Evolutionary conservation across 768 basidiomycete genomes (phyloP).

Genomic region (Daedalea quercina): DNA sequence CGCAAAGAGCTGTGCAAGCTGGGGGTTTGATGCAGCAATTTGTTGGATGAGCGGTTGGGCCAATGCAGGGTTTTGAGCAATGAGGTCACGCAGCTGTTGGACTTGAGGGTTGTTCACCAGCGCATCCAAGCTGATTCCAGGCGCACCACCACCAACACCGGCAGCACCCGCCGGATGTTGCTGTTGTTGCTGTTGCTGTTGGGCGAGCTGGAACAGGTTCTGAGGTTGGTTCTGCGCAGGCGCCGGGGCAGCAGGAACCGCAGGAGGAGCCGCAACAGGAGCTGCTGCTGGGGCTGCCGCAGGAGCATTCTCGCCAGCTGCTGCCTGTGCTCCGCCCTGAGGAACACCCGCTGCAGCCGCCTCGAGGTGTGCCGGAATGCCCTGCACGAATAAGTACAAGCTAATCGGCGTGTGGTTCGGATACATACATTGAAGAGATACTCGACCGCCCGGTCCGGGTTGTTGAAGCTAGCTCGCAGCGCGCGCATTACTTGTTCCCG

Average conservation of each 20-base stretch:
- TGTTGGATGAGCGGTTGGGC: constrained; percentile 83
- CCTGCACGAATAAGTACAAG: constrained; percentile 35
- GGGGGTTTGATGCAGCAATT: constrained; percentile 67
- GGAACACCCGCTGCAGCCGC: constrained; percentile 35
- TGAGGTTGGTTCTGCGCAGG: constrained; percentile 47
- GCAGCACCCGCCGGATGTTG: constrained; percentile 21
- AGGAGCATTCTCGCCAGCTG: constrained; percentile 30
- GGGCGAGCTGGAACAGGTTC: constrained; percentile 86
- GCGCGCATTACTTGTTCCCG: constrained; percentile 81
- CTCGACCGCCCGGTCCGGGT: constrained; percentile 97
- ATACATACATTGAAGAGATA: constrained; percentile 83
- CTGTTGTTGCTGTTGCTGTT: constrained; percentile 57
- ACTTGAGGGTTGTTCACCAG: constrained; percentile 62
- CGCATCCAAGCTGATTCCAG: constrained; percentile 39
- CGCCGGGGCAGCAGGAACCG: constrained; percentile 27
- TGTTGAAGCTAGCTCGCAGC: constrained; percentile 91
- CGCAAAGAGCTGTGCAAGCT: constrained; percentile 60
- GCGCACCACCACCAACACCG: constrained; percentile 27
- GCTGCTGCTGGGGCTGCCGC: constrained; percentile 32
- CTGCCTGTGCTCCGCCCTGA: constrained; percentile 22
- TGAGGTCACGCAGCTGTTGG: constrained; percentile 63
- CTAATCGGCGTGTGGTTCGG: constrained; percentile 9
- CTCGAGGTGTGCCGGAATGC: constrained; percentile 69
- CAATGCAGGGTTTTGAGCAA: constrained; percentile 69
- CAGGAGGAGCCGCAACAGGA: constrained; percentile 25